Evolutionary conservation across 176 grass and related monocot genomes (phyloP).

Genomic region (Aegilops sharonensis): DNA sequence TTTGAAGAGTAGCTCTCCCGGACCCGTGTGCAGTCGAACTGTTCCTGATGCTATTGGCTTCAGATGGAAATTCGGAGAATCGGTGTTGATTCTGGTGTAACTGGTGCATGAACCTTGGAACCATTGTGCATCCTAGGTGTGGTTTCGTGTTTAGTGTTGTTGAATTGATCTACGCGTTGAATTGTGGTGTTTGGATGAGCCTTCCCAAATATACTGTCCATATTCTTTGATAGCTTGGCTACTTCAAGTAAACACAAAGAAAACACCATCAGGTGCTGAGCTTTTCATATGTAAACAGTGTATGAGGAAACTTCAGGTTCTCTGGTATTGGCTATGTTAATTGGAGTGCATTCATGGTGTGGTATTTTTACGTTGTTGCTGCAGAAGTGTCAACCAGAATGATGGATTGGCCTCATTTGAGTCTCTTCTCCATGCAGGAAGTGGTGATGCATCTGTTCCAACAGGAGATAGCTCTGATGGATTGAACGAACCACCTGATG

Average conservation of each 20-base stretch:
- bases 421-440: constrained; percentile 42
- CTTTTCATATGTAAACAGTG: background rate
- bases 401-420: background rate
- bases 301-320: background rate
- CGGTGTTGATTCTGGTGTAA: background rate
- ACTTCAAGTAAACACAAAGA: background rate
- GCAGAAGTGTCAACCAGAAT: background rate
- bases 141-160: no score
- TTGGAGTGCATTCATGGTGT: background rate
- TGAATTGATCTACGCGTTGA: no score
- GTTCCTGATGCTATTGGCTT: no score
- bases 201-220: background rate
- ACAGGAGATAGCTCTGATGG: constrained; percentile 47
- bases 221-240: background rate
- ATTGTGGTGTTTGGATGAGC: background rate
- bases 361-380: background rate
- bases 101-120: background rate
- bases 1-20: no score
- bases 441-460: constrained; percentile 50
- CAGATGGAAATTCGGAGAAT: no score
- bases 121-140: background rate
- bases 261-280: background rate
- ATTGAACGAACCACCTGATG: constrained; percentile 13
- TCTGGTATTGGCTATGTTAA: background rate
- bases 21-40: no score